These are phyloP conservation scores for Sporothrix pallida DNA, from an alignment of 2,329 filamentous ascomycete genomes.

Conservation along the genomic window DNA sequence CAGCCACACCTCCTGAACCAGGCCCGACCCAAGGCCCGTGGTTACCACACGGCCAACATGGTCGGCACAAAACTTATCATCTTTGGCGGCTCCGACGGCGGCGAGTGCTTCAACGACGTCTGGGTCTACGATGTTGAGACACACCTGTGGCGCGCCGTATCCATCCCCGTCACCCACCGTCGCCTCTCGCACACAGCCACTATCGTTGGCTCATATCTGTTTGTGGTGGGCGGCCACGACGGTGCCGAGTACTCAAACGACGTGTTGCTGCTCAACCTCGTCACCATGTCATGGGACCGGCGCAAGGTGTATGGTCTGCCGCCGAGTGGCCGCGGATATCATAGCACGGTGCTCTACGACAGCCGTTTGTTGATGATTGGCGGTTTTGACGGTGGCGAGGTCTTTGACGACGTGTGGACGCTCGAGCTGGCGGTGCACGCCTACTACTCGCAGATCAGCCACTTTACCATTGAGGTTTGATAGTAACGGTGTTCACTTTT, in stretches of 20 bases:
- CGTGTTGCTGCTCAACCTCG: conserved; percentile 70
- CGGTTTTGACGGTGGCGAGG: conserved; percentile 70
- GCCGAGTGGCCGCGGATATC: conserved; percentile 69
- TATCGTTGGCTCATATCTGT: conserved; percentile 72
- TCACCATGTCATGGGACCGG: conserved; percentile 76
- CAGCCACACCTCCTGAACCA: conserved; percentile 28
- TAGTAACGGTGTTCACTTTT: background rate
- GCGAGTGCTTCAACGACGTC: conserved; percentile 74
- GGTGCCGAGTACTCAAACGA: conserved; percentile 73
- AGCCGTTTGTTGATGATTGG: conserved; percentile 68
- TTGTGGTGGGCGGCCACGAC: conserved; percentile 73
- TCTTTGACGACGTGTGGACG: conserved; percentile 71
- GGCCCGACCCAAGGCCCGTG: conserved; percentile 64
- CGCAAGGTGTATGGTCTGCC: conserved; percentile 67
- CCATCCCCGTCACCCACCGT: conserved; percentile 65
- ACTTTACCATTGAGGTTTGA: conserved; percentile 72
- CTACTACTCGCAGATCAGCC: conserved; percentile 75
- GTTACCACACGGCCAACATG: conserved; percentile 76
- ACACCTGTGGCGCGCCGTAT: conserved; percentile 63
- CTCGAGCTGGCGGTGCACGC: conserved; percentile 72
- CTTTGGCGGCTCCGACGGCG: conserved; percentile 72
- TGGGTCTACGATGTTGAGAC: conserved; percentile 74
- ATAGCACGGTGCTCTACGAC: conserved; percentile 69
- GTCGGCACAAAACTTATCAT: conserved; percentile 74
- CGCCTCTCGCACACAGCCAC: conserved; percentile 72